Conservation (phyloP, 2,329 filamentous ascomycete genomes). For the Ophiocordyceps unilateralis region DNA sequence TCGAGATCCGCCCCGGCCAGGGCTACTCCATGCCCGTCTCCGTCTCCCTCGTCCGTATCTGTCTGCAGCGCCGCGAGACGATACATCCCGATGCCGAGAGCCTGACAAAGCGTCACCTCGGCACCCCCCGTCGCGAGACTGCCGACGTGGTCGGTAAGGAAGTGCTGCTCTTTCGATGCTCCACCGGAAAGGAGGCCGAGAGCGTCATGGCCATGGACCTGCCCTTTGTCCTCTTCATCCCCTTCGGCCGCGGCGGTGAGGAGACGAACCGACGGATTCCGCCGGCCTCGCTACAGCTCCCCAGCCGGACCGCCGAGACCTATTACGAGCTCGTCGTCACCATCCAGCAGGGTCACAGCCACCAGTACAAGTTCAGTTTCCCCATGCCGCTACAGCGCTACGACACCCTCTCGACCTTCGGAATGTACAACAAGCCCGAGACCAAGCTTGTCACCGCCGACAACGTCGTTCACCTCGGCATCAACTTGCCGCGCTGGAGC, state of each 20-base stretch:
- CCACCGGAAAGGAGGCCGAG: slow-evolving; percentile 69
- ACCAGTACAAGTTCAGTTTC: slow-evolving; percentile 81
- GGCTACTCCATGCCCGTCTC: slow-evolving; percentile 80
- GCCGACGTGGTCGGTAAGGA: slow-evolving; percentile 92
- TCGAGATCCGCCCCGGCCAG: slow-evolving; percentile 78
- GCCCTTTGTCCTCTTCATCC: slow-evolving; percentile 93
- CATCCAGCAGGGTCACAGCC: slow-evolving; percentile 74
- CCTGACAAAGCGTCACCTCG: slow-evolving; percentile 78
- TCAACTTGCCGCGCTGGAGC: slow-evolving; percentile 87
- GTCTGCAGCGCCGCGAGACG: slow-evolving; percentile 80
- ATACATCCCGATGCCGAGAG: slow-evolving; percentile 95
- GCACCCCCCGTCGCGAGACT: slow-evolving; percentile 77
- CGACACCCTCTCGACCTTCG: slow-evolving; percentile 93
- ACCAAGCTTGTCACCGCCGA: slow-evolving; percentile 72
- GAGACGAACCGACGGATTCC: slow-evolving; percentile 82
- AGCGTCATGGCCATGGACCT: slow-evolving; percentile 90
- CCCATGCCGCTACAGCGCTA: slow-evolving; percentile 84
- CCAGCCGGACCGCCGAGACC: slow-evolving; percentile 88
- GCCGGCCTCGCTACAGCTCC: slow-evolving; percentile 76
- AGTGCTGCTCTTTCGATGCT: slow-evolving; percentile 76
- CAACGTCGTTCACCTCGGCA: slow-evolving; percentile 79
- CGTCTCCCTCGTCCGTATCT: slow-evolving; percentile 86
- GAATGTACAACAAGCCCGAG: slow-evolving; percentile 97
- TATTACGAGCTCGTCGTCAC: slow-evolving; percentile 94
- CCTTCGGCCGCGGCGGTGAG: slow-evolving; percentile 78